Evolutionary conservation across 2,329 filamentous ascomycete species (phyloP).

Genomic region (Fusarium sp.): DNA sequence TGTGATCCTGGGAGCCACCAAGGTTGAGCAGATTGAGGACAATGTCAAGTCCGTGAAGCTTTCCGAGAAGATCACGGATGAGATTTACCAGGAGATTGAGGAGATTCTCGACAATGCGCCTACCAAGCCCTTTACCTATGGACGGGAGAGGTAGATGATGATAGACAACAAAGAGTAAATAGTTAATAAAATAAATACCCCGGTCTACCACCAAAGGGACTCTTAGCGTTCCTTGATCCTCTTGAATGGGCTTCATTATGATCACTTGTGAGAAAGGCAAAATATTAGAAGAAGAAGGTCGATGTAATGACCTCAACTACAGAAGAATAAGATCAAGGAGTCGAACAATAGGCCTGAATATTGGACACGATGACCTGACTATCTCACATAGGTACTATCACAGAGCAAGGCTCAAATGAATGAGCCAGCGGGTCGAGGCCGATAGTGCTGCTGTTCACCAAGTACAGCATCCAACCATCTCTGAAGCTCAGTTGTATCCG

Average conservation of each 20-base stretch:
- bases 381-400: background rate
- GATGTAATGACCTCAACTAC: background rate
- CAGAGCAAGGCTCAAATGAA: background rate
- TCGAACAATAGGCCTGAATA: background rate
- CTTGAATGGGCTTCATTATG: background rate
- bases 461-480: background rate
- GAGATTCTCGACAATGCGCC: constrained; percentile 41
- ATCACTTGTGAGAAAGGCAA: background rate
- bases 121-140: constrained; percentile 17
- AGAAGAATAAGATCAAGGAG: background rate
- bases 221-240: background rate
- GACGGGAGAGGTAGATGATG: constrained; percentile 33
- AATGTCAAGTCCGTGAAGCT: constrained; percentile 41
- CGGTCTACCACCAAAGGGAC: background rate
- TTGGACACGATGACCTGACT: background rate
- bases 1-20: constrained; percentile 46
- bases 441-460: background rate
- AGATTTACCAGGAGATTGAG: constrained; percentile 42
- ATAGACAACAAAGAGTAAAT: background rate
- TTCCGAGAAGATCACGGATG: constrained; percentile 36
- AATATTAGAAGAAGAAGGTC: background rate
- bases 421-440: background rate
- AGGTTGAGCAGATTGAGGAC: constrained; percentile 43
- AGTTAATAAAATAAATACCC: background rate
- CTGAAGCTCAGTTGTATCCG: background rate